Percentiles rank a stretch among this genome's conserved stretches.
These are phyloP conservation scores for Phaffomyces thermotolerans DNA, from an alignment of 805 yeast species.

Conservation along the genomic window DNA sequence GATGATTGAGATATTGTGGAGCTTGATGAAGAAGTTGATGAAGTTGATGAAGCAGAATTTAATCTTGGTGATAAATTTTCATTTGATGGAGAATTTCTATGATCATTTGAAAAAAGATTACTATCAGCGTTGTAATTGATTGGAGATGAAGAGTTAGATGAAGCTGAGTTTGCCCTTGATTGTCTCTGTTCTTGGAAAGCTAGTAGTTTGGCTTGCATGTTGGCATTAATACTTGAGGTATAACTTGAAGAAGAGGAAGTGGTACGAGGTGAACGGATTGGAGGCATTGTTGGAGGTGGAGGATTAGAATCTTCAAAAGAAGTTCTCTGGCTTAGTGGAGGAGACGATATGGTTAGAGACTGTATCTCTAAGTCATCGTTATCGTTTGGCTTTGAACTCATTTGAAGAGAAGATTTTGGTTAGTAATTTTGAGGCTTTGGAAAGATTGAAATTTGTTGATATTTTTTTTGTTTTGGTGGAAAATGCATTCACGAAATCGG, in stretches of 20 bases:
- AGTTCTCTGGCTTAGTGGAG: neutral
- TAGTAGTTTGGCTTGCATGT: slow-evolving; percentile 76
- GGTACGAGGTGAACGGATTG: slow-evolving; percentile 17
- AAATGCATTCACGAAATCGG: no score
- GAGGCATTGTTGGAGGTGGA: slow-evolving; percentile 1
- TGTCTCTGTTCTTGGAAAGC: slow-evolving; percentile 84
- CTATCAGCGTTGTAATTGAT: slow-evolving; percentile 3
- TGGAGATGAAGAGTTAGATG: slow-evolving; percentile 7
- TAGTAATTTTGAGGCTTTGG: neutral
- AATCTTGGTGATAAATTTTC: neutral
- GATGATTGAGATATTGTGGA: neutral
- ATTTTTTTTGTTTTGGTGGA: no score
- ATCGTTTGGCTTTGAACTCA: no score
- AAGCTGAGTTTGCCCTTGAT: slow-evolving; percentile 25
- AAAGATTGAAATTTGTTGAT: no score
- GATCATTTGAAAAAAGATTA: neutral
- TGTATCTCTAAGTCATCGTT: neutral
- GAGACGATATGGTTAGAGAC: neutral
- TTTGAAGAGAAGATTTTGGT: no score
- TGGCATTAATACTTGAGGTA: slow-evolving; percentile 49
- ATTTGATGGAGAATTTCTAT: neutral
- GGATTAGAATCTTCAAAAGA: neutral
- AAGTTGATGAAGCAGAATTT: neutral
- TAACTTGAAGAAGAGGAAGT: slow-evolving; percentile 17
- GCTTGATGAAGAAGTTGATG: neutral